Evolutionary conservation across 2,329 filamentous ascomycete genomes (phyloP), one percentile per base, ranked within the genome.

Genomic region (Aspergillus neoniger): DNA sequence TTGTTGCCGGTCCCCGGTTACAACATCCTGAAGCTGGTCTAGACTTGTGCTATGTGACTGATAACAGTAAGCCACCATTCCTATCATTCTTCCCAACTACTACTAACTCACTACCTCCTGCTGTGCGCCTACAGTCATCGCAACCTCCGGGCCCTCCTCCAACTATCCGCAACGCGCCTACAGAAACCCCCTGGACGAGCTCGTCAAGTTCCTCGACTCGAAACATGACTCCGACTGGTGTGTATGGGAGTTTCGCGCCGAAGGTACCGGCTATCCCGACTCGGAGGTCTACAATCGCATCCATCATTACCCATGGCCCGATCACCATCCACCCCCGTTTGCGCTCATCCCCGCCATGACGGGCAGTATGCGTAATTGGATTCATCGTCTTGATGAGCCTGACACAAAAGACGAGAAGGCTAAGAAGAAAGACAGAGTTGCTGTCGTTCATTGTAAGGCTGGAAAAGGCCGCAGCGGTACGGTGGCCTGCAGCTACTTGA

Each of bases 191-290:
- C 88, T 96, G 53, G 89, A 96, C 72, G 86, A 89, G 41, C 86
- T 99, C 21, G 91, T 98, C 61, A 85, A 86, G 65, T 99, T 94
- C 74, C 88, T 99, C 64, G 92, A 98, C 77, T 81, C 84, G 48
- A 91, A 92, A 70, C 95, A 99, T 77, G 89, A 85, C 28, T 79
- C 87, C 25, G 81, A 95, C 64, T 99, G 95, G 95, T 88, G 90
- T 3, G 96, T 99, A 70, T 99, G 94, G 92, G 95, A 99, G 78
- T 99, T 99, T 70, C 88, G 95, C 49, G 95, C 92, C 38, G 95
- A 99, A 75, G 95, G 95, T 5, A 97, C 95, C 0, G 95, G 95
- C 1, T 99, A 99, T 71, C 92, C 92, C 0, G 95, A 99, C 72
- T 85, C 88, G 17, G 91, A 93, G 60, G 94, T 99, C 1, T 92